These are phyloP conservation scores for Orbilia javanica DNA, from an alignment of 2,329 filamentous ascomycete genomes.

Conservation along the genomic window DNA sequence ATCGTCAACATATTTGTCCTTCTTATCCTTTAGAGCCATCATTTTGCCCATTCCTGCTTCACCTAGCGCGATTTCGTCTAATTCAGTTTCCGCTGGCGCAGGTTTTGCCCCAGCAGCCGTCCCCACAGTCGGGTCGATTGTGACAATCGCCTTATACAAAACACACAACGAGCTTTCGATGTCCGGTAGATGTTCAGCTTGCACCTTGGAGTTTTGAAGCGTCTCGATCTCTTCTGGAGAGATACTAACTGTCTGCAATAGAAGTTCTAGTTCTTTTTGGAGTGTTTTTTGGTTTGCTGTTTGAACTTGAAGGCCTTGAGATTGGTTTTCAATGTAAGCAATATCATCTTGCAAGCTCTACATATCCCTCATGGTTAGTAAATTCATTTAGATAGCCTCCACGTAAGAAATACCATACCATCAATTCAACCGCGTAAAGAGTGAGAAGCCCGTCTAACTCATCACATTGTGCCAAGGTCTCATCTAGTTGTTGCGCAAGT, in stretches of 20 bases:
- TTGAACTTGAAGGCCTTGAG: slow-evolving; percentile 95
- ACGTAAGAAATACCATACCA: slow-evolving; percentile 70
- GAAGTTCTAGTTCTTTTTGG: slow-evolving; percentile 85
- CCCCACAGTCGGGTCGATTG: slow-evolving; percentile 86
- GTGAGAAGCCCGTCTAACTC: slow-evolving; percentile 95
- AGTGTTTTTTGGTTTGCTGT: slow-evolving; percentile 96
- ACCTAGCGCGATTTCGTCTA: slow-evolving; percentile 64
- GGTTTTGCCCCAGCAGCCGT: slow-evolving; percentile 71
- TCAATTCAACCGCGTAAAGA: slow-evolving; percentile 92
- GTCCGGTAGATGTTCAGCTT: slow-evolving; percentile 75
- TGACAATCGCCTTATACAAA: slow-evolving; percentile 91
- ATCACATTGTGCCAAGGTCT: slow-evolving; percentile 93
- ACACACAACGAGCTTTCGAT: slow-evolving; percentile 83
- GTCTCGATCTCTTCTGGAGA: slow-evolving; percentile 80
- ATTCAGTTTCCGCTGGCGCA: slow-evolving; percentile 57
- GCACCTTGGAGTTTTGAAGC: slow-evolving; percentile 66
- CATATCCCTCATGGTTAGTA: slow-evolving; percentile 41
- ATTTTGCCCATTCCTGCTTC: slow-evolving; percentile 81
- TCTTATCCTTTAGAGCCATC: slow-evolving; percentile 94
- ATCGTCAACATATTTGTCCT: slow-evolving; percentile 85
- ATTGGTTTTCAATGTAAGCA: slow-evolving; percentile 95
- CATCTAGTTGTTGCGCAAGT: slow-evolving; percentile 86
- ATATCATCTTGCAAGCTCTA: slow-evolving; percentile 96
- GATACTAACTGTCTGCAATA: slow-evolving; percentile 93
- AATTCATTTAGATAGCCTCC: slow-evolving; percentile 62